Percentiles rank a stretch among this genome's conserved stretches.
Conservation (phyloP, 2,329 filamentous ascomycete species). For the Zymoseptoria tritici region DNA sequence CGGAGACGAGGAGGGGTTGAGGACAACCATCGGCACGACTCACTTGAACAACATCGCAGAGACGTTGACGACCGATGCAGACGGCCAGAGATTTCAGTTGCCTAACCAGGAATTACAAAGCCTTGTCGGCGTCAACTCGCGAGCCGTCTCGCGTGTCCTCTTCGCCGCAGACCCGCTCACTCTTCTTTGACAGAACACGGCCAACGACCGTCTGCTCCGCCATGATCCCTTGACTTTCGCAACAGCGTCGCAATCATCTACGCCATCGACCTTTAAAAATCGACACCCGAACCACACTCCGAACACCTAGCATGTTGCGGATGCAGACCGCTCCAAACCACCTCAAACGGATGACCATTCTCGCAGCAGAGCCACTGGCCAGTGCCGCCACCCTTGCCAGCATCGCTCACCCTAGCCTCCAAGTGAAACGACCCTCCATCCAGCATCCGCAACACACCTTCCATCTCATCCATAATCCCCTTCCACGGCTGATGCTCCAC, state of each 20-base stretch:
- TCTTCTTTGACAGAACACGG: background rate
- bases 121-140: background rate
- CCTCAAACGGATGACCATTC: constrained; percentile 46
- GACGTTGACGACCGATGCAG: background rate
- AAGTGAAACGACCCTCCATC: constrained; percentile 32
- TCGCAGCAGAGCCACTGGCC: constrained; percentile 57
- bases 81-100: background rate
- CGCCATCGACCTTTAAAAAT: constrained; percentile 37
- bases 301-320: constrained; percentile 57
- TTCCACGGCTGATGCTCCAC: constrained; percentile 6
- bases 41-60: background rate
- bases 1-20: background rate
- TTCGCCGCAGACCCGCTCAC: no score
- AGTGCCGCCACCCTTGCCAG: constrained; percentile 39
- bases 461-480: constrained; percentile 40
- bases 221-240: no score
- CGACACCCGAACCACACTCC: constrained; percentile 52
- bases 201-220: no score
- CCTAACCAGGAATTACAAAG: background rate
- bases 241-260: no score
- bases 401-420: constrained; percentile 46
- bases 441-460: constrained; percentile 40
- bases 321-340: constrained; percentile 44
- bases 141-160: background rate
- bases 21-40: background rate